Conservation (phyloP, 768 basidiomycete genomes). For the Cyclocybe aegerita region DNA sequence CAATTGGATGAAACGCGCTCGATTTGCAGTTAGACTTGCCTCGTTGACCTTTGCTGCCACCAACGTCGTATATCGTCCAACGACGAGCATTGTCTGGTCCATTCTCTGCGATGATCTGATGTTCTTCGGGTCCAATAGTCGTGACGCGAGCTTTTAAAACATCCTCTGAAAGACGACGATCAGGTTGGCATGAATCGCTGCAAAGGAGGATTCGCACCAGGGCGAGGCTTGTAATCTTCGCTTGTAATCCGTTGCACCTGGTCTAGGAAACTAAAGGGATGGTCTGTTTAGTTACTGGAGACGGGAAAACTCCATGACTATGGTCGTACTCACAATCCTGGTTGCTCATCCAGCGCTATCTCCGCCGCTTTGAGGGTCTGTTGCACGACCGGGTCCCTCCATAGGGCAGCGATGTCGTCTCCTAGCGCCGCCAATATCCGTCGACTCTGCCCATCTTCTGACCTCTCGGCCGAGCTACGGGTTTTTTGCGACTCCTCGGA, state of each 20-base stretch:
- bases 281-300: neutral
- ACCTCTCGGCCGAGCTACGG: slow-evolving; percentile 11
- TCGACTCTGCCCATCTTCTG: slow-evolving; percentile 41
- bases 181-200: neutral
- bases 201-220: slow-evolving; percentile 34
- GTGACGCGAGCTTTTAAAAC: slow-evolving; percentile 63
- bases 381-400: slow-evolving; percentile 48
- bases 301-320: neutral
- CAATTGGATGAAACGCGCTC: neutral
- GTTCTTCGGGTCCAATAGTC: slow-evolving; percentile 66
- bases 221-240: slow-evolving; percentile 50
- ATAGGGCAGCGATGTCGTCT: slow-evolving; percentile 53
- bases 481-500: slow-evolving; percentile 17
- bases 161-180: slow-evolving; percentile 40
- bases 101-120: slow-evolving; percentile 50
- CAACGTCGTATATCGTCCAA: slow-evolving; percentile 71
- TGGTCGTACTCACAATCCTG: slow-evolving; percentile 53
- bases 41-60: slow-evolving; percentile 57
- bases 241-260: slow-evolving; percentile 51
- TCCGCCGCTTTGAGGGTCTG: slow-evolving; percentile 38
- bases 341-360: slow-evolving; percentile 53
- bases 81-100: slow-evolving; percentile 33
- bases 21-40: slow-evolving; percentile 30
- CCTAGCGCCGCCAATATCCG: slow-evolving; percentile 53
- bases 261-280: slow-evolving; percentile 50